Base-by-base conservation (phyloP, 805 yeast species). In the Wickerhamomyces chambardii region DNA sequence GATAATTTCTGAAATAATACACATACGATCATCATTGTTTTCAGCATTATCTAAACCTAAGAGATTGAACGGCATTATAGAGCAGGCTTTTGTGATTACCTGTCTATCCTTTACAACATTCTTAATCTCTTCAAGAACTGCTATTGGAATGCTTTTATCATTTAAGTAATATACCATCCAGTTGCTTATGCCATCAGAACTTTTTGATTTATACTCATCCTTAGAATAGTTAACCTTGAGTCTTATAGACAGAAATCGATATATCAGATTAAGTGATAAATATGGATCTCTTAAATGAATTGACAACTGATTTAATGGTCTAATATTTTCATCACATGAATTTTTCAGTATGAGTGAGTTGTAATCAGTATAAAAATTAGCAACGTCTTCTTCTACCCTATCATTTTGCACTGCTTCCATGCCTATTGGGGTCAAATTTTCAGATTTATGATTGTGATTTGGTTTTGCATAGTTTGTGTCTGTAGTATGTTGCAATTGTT, bases 1-100 rank as follows among this genome's bases (percentile, higher is more conserved):
- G 31, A 50, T 49, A 14, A 67, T 51, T 38, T 51, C 45, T 26
- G 53, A 54, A 28, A 56, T 51, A 14, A 60, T 37, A 24, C 53
- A 37, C 31, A 56, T 61, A 4, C 52, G 46, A 22, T 55, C 58
- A 4, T 31, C 28, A 30, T 34, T 32, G 4, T 33, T 10, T 4
- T 39, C 36, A n/a, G 40, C 40, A 17, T 39, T 17, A 15, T 9
- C 27, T 30, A 10, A 27, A n/a, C 14, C 33, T n/a, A 12, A 11
- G 27, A 24, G n/a, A 8, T 11, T 24, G n/a, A n/a, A n/a, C n/a
- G n/a, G n/a, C n/a, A n/a, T n/a, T n/a, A n/a, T n/a, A n/a, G n/a
- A n/a, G n/a, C n/a, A n/a, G n/a, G n/a, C n/a, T n/a, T n/a, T n/a
- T n/a, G n/a, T n/a, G n/a, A n/a, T n/a, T n/a, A n/a, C 27, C 27